Evolutionary conservation across 2,329 filamentous ascomycete species (phyloP), one percentile per base, ranked within the genome.

Genomic region (Fusarium piperis): DNA sequence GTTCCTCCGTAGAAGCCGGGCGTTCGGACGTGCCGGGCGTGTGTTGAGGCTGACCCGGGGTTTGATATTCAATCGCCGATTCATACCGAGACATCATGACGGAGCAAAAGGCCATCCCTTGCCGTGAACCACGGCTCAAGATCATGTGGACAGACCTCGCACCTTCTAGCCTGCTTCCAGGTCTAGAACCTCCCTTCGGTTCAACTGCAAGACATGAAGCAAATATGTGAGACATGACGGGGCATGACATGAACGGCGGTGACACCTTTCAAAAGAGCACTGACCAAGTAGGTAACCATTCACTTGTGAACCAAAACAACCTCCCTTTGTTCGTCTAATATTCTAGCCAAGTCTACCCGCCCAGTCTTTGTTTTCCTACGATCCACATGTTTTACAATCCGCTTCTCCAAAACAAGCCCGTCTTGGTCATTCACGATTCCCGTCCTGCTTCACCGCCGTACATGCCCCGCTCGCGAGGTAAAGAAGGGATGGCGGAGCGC

Each of bases 401-500:
- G n/a, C 26, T 30, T 61, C 59, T 68, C 59, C 63, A 59, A 67
- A 44, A 59, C 58, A 60, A 67, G 55, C 64, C 64, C 44, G 58
- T 64, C 30, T 62, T 60, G 26, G 61, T 38, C 28, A 48, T 59
- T 33, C 38, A 58, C 46, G 68, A 66, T 38, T 46, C 44, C 9
- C 9, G 32, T 13, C 32, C 38, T 38, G 38, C 38, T 38, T 66
- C 58, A 79, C 59, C 76, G 73, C 52, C 77, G 76, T 35, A 76
- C 63, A 30, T 69, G 53, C 38, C 76, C 77, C 52, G 75, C 63
- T 61, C 67, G 74, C 26, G 86, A 83, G 28, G 83, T 84, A 75
- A 98, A 94, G 81, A 98, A 98, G 1, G 93, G 93, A 84, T 98
- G 95, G 78, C 91, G 92, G 75, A 98, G 84, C 55, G 96, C 96